A percentile compares a stretch with the other conserved stretches of the same genome.
Conservation (phyloP, 139 green algal genomes). For the Volvox reticuliferus region DNA sequence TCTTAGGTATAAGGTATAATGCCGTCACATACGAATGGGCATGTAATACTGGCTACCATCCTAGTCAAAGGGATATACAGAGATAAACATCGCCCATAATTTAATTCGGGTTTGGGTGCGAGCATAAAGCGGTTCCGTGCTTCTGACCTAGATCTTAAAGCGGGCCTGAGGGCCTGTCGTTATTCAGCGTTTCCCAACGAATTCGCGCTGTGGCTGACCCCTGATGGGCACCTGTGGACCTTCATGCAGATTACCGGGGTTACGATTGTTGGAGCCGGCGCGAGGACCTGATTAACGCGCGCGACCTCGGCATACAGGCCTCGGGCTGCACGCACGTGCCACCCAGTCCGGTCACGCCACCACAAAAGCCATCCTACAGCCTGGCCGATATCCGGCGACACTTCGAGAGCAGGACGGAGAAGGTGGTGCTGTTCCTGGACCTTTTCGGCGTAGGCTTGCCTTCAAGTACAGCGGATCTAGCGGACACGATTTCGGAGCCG, state of each 20-base stretch:
- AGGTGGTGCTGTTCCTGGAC: slow-evolving; percentile 46
- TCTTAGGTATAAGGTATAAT: no score
- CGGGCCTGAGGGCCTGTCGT: no score
- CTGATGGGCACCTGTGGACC: no score
- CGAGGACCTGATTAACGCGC: slow-evolving; percentile 40
- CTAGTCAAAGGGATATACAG: no score
- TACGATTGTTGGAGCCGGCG: slow-evolving; percentile 20
- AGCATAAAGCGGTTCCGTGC: no score
- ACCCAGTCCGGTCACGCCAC: not conserved
- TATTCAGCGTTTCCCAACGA: no score
- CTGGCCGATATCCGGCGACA: not conserved
- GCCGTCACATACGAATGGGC: no score
- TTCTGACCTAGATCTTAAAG: no score
- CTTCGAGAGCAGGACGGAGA: slow-evolving; percentile 3
- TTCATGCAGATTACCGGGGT: slow-evolving; percentile 18
- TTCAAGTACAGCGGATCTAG: not conserved
- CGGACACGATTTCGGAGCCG: slow-evolving; percentile 5
- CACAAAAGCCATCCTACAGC: not conserved
- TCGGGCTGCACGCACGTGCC: slow-evolving; percentile 16
- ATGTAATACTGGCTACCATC: no score
- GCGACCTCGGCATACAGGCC: slow-evolving; percentile 24
- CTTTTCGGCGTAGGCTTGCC: slow-evolving; percentile 35
- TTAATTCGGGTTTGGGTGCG: no score
- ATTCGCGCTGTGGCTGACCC: no score
- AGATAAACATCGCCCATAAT: no score